phyloP scores from a whole-genome alignment of 2,329 filamentous ascomycete species.

The Bipolaris cookei region DNA sequence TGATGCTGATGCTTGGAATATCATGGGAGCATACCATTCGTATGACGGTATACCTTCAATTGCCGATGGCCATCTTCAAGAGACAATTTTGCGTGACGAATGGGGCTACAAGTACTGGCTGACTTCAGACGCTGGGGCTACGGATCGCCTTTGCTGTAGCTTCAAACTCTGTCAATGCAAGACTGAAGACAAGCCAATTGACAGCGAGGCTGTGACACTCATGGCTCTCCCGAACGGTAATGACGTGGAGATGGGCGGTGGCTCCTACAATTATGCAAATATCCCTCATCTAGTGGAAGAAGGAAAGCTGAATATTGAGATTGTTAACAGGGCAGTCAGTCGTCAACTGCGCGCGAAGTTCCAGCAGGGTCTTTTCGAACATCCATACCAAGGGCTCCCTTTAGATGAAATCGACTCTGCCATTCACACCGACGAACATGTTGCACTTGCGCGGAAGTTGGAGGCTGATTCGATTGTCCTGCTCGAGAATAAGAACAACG shows the following conservation, averaged over 20 bases:
- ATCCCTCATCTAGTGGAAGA: slow-evolving; percentile 69
- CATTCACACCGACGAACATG: slow-evolving; percentile 66
- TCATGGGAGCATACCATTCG: slow-evolving; percentile 78
- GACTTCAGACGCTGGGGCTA: slow-evolving; percentile 72
- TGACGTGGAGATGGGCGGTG: slow-evolving; percentile 79
- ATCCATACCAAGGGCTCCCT: slow-evolving; percentile 67
- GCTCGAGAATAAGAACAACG: slow-evolving; percentile 71
- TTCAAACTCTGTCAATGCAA: slow-evolving; percentile 68
- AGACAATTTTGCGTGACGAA: slow-evolving; percentile 69
- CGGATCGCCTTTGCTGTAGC: slow-evolving; percentile 68
- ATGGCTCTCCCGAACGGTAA: slow-evolving; percentile 71
- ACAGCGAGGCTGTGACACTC: slow-evolving; percentile 69
- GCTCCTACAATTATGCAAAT: slow-evolving; percentile 69
- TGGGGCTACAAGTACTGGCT: slow-evolving; percentile 77
- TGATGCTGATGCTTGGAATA: slow-evolving; percentile 68
- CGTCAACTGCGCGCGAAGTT: slow-evolving; percentile 73
- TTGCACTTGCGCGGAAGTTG: slow-evolving; percentile 67
- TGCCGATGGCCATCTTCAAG: slow-evolving; percentile 69
- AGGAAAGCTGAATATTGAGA: slow-evolving; percentile 64
- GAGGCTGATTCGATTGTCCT: slow-evolving; percentile 75
- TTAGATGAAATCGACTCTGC: slow-evolving; percentile 62
- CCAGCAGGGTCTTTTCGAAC: slow-evolving; percentile 72
- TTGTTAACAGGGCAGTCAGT: slow-evolving; percentile 71
- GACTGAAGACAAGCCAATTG: slow-evolving; percentile 58
- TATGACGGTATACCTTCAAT: slow-evolving; percentile 75